Base-by-base conservation (phyloP, 495 filamentous ascomycete genomes). In the Poronia punctata region DNA sequence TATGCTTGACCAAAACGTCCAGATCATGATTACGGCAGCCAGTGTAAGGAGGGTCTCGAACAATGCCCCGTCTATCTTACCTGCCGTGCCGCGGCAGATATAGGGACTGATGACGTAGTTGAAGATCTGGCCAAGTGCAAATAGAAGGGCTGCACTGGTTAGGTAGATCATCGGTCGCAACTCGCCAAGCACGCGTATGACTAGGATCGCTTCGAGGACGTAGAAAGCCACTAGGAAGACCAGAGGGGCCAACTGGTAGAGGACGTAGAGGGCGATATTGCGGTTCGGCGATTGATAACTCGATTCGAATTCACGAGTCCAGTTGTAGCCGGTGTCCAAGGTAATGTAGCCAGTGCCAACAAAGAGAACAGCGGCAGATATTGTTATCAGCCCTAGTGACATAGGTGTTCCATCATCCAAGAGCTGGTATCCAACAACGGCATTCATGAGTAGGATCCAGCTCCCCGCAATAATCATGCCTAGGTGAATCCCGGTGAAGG, bases 1-100 rank as follows among this genome's bases (percentile, higher is more conserved):
- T 54, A 99, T 99, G 68, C 87, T 94, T 27, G 86, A 90, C 92
- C 93, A 97, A 71, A 99, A 99, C 47, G 84, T 55, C 90, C 90
- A 99, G 34, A 95, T 54, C 62, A 74, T 76, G 10, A 83, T 73
- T 6, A 97, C 88, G 2, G 89, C 71, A 10, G 87, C 61, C 0
- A 96, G 67, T 0, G 87, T 96, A 67, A 97, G 96, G 12, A 95
- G 68, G 0, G 90, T 96, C 61, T 95, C 80, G 60, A 99, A 99
- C 2, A 97, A 58, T 9, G 88, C 79, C 31, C 92, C 92, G 54
- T 99, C 87, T 53, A 99, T 94, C 54, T 84, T 88, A 48, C 86
- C 84, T 15, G 64, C 51, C 0, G 86, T 84, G 16, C 84, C 88
- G 12, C 77, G 63, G 68, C 92, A 97, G 24, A 98, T 82, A 59